These are phyloP conservation scores for Vickermania spadyakhi DNA, from an alignment of 208 protist species.

Conservation along the genomic window DNA sequence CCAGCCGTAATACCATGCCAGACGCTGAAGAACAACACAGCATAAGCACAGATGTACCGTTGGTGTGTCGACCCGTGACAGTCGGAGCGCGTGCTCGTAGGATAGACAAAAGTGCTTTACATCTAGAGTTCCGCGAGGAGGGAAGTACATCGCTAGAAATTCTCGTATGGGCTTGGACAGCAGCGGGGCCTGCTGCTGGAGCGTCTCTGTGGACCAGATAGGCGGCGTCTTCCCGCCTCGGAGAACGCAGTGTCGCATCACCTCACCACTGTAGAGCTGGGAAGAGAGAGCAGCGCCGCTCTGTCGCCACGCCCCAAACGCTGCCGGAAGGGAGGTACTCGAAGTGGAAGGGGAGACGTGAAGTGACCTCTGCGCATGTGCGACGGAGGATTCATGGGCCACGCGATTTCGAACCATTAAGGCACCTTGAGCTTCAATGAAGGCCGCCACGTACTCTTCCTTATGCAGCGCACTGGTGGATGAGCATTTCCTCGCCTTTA, in stretches of 20 bases:
- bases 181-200: slow-evolving; percentile 10
- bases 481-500: too few species aligned
- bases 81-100: background rate
- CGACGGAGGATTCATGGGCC: background rate
- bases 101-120: too few species aligned
- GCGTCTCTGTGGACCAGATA: slow-evolving; percentile 12
- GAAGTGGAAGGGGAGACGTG: background rate
- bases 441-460: slow-evolving; percentile 1
- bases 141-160: too few species aligned
- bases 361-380: background rate
- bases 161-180: slow-evolving; percentile 2
- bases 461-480: too few species aligned
- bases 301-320: slow-evolving; percentile 25
- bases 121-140: too few species aligned
- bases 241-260: slow-evolving; percentile 23
- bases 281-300: slow-evolving; percentile 1
- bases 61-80: background rate
- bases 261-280: slow-evolving; percentile 5
- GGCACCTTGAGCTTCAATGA: background rate
- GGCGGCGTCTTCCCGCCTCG: slow-evolving; percentile 24
- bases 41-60: too few species aligned
- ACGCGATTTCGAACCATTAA: background rate
- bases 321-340: background rate
- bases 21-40: background rate
- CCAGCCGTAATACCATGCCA: background rate